These are phyloP conservation scores for Saturnispora dispora DNA, from an alignment of 805 yeast genomes.

Conservation along the genomic window DNA sequence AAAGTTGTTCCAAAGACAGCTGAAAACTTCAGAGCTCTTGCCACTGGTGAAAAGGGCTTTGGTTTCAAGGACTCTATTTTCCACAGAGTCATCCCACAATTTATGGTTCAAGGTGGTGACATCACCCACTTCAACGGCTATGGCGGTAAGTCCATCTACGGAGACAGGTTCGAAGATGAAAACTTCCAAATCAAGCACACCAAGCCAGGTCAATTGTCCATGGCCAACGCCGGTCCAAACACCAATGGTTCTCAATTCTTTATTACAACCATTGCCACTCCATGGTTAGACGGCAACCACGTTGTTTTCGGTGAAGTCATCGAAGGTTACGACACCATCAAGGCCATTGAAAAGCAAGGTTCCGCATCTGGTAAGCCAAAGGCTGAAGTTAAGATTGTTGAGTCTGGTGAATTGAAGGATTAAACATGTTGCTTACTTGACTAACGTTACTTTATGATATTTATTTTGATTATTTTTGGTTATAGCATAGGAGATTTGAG, in stretches of 20 bases:
- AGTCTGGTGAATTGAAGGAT: slow-evolving; percentile 46
- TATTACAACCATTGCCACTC: slow-evolving; percentile 80
- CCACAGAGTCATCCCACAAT: slow-evolving; percentile 94
- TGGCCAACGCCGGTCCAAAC: slow-evolving; percentile 98
- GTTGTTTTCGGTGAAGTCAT: slow-evolving; percentile 90
- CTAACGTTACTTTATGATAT: neutral
- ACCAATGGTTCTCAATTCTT: slow-evolving; percentile 97
- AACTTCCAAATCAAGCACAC: slow-evolving; percentile 66
- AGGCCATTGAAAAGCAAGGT: slow-evolving; percentile 67
- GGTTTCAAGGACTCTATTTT: slow-evolving; percentile 79
- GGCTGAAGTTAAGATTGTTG: slow-evolving; percentile 42
- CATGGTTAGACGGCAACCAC: slow-evolving; percentile 91
- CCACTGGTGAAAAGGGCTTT: slow-evolving; percentile 84
- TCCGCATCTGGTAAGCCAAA: slow-evolving; percentile 39
- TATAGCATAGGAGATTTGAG: neutral
- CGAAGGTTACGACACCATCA: slow-evolving; percentile 79
- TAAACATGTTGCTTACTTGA: slow-evolving; percentile 2
- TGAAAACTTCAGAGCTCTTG: slow-evolving; percentile 89
- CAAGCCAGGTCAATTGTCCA: slow-evolving; percentile 74
- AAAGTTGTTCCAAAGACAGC: slow-evolving; percentile 93
- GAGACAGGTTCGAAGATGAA: slow-evolving; percentile 69
- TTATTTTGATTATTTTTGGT: neutral
- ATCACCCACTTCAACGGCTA: slow-evolving; percentile 77
- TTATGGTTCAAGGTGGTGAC: slow-evolving; percentile 96
- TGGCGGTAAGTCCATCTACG: slow-evolving; percentile 86